Conservation (phyloP, 1,139 yeast species). For the Nakaseomyces sp. region DNA sequence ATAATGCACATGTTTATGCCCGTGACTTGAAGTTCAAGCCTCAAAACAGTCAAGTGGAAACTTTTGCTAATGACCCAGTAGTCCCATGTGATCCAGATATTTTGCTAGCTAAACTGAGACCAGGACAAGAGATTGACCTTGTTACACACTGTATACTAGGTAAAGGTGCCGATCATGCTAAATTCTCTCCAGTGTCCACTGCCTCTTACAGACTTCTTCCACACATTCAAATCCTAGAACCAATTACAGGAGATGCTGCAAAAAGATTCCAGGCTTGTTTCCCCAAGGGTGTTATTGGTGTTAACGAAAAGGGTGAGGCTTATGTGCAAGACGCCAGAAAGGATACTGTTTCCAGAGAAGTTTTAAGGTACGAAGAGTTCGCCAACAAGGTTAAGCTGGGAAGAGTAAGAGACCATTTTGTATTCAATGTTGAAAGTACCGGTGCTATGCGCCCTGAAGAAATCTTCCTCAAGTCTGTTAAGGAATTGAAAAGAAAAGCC, state of each 20-base stretch:
- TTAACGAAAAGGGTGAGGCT: conserved; percentile 63
- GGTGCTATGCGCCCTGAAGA: conserved; percentile 98
- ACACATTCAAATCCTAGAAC: conserved; percentile 66
- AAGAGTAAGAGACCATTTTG: conserved; percentile 83
- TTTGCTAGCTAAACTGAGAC: conserved; percentile 82
- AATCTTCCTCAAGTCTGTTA: conserved; percentile 81
- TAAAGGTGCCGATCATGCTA: conserved; percentile 91
- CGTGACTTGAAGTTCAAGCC: conserved; percentile 84
- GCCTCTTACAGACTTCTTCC: conserved; percentile 96
- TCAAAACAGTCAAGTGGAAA: conserved; percentile 74
- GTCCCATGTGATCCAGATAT: conserved; percentile 81
- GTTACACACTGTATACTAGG: conserved; percentile 90
- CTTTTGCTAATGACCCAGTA: conserved; percentile 59
- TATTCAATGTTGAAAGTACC: conserved; percentile 86
- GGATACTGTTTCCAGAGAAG: conserved; percentile 96
- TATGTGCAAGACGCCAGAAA: conserved; percentile 78
- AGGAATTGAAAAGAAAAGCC: conserved; percentile 79
- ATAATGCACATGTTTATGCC: conserved; percentile 81
- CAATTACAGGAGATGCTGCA: conserved; percentile 73
- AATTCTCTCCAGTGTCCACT: conserved; percentile 93
- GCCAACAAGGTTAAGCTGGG: conserved; percentile 84
- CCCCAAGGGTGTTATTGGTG: conserved; percentile 85
- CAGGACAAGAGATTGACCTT: conserved; percentile 90
- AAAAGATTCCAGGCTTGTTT: conserved; percentile 76
- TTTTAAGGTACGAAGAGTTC: conserved; percentile 85